These are phyloP conservation scores for Amanita molliuscula DNA, from an alignment of 768 basidiomycete genomes.

Conservation along the genomic window DNA sequence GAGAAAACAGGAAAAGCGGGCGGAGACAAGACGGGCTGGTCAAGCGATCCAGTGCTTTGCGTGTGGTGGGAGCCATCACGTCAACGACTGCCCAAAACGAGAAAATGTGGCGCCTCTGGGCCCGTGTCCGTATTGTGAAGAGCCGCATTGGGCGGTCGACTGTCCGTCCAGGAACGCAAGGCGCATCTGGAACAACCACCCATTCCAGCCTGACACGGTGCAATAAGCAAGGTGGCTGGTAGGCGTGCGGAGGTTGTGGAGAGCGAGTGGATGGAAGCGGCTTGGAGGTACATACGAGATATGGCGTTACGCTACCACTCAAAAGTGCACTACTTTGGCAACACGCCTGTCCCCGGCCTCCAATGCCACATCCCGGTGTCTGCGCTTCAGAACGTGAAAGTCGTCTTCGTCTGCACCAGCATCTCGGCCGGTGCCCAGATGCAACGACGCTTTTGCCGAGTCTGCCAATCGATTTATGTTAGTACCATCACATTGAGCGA, in stretches of 20 bases:
- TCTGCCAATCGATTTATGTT: conserved; percentile 15
- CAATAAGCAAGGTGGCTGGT: not conserved
- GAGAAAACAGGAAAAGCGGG: not conserved
- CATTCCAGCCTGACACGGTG: not conserved
- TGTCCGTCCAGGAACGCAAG: not conserved
- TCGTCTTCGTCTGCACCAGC: conserved; percentile 93
- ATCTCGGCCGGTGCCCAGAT: conserved; percentile 37
- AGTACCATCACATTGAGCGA: not conserved
- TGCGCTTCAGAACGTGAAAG: conserved; percentile 74
- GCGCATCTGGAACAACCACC: not conserved
- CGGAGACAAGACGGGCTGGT: not conserved
- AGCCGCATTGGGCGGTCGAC: conserved; percentile 1
- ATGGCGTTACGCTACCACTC: too few species aligned
- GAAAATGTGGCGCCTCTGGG: not conserved
- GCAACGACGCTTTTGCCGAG: conserved; percentile 23
- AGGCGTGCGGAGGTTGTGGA: too few species aligned
- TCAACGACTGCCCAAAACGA: not conserved
- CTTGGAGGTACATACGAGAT: too few species aligned
- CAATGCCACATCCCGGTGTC: conserved; percentile 46
- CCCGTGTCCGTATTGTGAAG: conserved; percentile 1
- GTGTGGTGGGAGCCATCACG: not conserved
- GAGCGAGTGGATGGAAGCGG: too few species aligned
- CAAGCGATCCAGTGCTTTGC: not conserved
- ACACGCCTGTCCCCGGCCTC: too few species aligned
- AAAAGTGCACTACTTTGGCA: conserved; percentile 3